Evolutionary conservation across 1,139 yeast species (phyloP), one percentile per base, ranked within the genome.

Genomic region (Wickerhamiella infanticola): DNA sequence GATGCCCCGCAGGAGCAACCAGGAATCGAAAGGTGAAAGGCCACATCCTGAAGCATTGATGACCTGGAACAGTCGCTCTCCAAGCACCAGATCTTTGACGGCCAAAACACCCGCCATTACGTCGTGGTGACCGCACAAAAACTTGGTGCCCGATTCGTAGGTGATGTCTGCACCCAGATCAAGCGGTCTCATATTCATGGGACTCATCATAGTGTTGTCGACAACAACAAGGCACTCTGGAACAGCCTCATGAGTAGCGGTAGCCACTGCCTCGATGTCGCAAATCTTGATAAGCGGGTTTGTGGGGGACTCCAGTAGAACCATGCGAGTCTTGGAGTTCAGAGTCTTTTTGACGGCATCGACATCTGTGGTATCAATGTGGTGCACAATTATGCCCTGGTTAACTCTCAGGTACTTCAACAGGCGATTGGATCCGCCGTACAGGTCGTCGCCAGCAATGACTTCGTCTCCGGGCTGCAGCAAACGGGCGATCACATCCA

Each of bases 171-270:
- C 93, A 13, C 93, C 94, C 54, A 81, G 72, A 54, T 81, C 84
- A 55, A 86, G 70, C 2, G 96, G 96, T 13, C 81, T 73, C 79
- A 84, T 79, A 58, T 81, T 70, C 48, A 86, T 64, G 3, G 96
- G 96, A 18, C 94, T 79, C 88, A 86, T 80, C 96, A 86, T 86
- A 52, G 96, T 86, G 68, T 88, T 86, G 64, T 86, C 96, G 52
- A 86, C 88, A 8, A 84, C 94, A 36, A 85, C 84, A 40, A 81
- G 61, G 43, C 82, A 70, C 41, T 78, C 72, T 13, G 93, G 86
- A 58, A 74, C 81, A 40, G 71, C 70, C 41, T 64, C 61, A 59
- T 84, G 93, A 35, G 88, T 90, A 52, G 74, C 69, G 40, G 67
- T 66, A 36, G 86, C 67, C 48, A 85, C 77, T 33, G 74, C 64